These are phyloP conservation scores for Plasmodiophora brassicae DNA, from an alignment of 208 protist genomes.

Conservation along the genomic window DNA sequence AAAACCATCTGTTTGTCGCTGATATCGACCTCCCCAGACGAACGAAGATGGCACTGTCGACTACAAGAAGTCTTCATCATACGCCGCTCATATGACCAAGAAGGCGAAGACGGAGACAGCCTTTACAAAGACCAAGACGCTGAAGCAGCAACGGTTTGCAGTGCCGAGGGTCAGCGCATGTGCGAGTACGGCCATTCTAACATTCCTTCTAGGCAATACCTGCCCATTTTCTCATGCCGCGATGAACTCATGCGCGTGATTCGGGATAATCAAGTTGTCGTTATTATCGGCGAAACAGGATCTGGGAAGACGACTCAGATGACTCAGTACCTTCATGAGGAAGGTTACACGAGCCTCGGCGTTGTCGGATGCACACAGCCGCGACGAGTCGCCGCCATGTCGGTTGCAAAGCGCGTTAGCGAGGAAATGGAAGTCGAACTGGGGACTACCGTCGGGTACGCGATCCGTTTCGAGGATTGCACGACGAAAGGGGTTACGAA, in stretches of 20 bases:
- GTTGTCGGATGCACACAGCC: slow-evolving; percentile 76
- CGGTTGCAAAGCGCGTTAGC: slow-evolving; percentile 90
- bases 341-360: slow-evolving; percentile 56
- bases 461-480: slow-evolving; percentile 83
- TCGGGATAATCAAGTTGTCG: slow-evolving; percentile 50
- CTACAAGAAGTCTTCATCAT: slow-evolving; percentile 46
- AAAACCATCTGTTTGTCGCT: background rate
- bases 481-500: slow-evolving; percentile 55
- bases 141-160: slow-evolving; percentile 68
- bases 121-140: slow-evolving; percentile 58
- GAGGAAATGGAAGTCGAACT: slow-evolving; percentile 76
- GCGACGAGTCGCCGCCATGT: slow-evolving; percentile 95
- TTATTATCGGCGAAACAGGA: slow-evolving; percentile 61
- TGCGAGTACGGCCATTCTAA: no score
- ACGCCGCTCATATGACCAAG: slow-evolving; percentile 36
- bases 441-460: slow-evolving; percentile 71
- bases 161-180: no score
- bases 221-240: slow-evolving; percentile 65
- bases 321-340: slow-evolving; percentile 80
- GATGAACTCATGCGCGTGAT: slow-evolving; percentile 51
- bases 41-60: slow-evolving; percentile 51
- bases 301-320: slow-evolving; percentile 87
- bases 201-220: no score
- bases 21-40: background rate
- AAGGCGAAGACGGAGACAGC: slow-evolving; percentile 35